These are phyloP conservation scores for Quercus ilex DNA, from an alignment of 306 rosid genomes.

Conservation along the genomic window DNA sequence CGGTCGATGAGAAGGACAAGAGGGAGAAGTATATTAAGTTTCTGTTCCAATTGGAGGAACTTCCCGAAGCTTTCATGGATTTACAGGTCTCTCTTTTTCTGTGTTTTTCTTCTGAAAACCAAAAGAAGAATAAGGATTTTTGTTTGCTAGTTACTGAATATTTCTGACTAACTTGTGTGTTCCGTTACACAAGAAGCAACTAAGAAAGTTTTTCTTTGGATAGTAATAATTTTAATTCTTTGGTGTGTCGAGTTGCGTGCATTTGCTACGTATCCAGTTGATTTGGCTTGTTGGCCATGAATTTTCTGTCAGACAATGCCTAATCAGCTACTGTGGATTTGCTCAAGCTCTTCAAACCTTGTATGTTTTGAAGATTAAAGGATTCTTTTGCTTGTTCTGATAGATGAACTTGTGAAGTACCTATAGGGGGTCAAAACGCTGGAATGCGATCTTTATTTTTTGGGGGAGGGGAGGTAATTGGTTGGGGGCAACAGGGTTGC, in stretches of 20 bases:
- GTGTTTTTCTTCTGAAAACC: background rate
- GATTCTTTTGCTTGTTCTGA: background rate
- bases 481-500: background rate
- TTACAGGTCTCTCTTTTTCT: constrained; percentile 55
- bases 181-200: background rate
- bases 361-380: background rate
- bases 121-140: background rate
- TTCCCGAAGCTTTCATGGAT: constrained; percentile 84
- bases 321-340: background rate
- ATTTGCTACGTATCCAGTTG: background rate
- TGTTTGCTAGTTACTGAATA: background rate
- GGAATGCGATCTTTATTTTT: background rate
- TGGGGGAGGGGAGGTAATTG: background rate
- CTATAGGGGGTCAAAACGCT: background rate
- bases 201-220: background rate
- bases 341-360: background rate
- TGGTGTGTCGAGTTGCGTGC: background rate
- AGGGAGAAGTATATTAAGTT: constrained; percentile 83
- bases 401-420: background rate
- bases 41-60: constrained; percentile 66
- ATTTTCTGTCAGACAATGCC: background rate
- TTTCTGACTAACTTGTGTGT: background rate
- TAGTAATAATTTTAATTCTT: background rate
- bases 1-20: constrained; percentile 96
- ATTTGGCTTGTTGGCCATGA: background rate